Conservation (phyloP, 192 early-diverging fungal genomes). For the Glomus cerebriforme region DNA sequence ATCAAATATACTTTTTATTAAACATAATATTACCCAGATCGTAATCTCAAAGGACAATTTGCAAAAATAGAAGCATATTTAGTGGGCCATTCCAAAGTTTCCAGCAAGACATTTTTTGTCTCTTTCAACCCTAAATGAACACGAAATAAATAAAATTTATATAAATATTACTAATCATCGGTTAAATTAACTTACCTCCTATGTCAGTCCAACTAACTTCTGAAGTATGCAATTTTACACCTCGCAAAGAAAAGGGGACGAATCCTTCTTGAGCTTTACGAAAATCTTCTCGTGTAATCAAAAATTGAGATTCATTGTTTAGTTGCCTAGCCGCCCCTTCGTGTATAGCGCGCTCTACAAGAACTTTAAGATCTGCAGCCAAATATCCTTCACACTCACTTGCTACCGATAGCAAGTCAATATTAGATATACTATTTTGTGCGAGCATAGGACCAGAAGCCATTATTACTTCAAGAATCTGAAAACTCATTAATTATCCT, state of each 20-base stretch:
- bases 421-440: constrained; percentile 49
- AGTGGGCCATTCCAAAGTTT: constrained; percentile 95
- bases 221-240: constrained; percentile 76
- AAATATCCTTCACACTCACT: constrained; percentile 86
- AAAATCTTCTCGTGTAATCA: constrained; percentile 68
- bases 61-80: constrained; percentile 91
- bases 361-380: constrained; percentile 76
- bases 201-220: constrained; percentile 85
- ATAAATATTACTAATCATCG: not conserved
- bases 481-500: constrained; percentile 10
- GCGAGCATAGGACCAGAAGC: constrained; percentile 50
- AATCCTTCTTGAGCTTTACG: constrained; percentile 73
- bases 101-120: constrained; percentile 76
- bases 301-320: constrained; percentile 35
- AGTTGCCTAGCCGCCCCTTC: constrained; percentile 73
- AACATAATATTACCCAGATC: constrained; percentile 69
- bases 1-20: too few species aligned
- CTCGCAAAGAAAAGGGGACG: constrained; percentile 77
- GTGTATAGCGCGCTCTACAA: constrained; percentile 80
- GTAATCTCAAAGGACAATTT: constrained; percentile 81
- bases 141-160: not conserved
- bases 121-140: constrained; percentile 65
- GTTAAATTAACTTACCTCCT: constrained; percentile 56
- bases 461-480: constrained; percentile 76
- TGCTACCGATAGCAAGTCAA: constrained; percentile 75